Conservation (phyloP, 2,329 filamentous ascomycete genomes). For the Aspergillus neoniger region DNA sequence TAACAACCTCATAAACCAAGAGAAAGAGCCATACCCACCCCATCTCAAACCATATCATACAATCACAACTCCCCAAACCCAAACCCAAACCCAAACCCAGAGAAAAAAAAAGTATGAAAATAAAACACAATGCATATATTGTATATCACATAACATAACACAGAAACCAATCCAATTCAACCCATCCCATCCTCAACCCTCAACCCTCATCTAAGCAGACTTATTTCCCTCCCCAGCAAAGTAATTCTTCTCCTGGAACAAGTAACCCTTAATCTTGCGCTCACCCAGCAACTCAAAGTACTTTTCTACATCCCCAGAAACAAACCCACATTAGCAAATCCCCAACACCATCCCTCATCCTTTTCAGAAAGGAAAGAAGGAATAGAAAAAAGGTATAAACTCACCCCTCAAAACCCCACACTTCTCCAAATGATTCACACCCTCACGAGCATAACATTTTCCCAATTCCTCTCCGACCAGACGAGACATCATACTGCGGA, state of each 20-base stretch:
- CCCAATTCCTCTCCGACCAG: slow-evolving; percentile 67
- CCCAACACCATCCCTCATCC: too few relatives aligned
- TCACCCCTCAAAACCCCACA: slow-evolving; percentile 66
- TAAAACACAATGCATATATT: slow-evolving; percentile 5
- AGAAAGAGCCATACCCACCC: not conserved
- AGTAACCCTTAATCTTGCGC: slow-evolving; percentile 63
- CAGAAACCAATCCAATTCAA: not conserved
- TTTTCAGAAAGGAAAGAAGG: not conserved
- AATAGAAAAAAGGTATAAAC: slow-evolving; percentile 28
- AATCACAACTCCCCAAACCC: not conserved
- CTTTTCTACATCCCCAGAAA: slow-evolving; percentile 51
- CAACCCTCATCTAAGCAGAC: slow-evolving; percentile 24
- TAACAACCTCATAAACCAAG: too few relatives aligned
- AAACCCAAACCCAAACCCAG: not conserved
- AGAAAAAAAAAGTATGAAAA: not conserved
- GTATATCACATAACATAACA: not conserved
- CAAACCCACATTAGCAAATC: not conserved
- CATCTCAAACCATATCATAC: not conserved
- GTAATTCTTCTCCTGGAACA: slow-evolving; percentile 67
- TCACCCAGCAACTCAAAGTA: slow-evolving; percentile 66
- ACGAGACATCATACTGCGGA: slow-evolving; percentile 68
- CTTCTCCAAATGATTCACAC: slow-evolving; percentile 69
- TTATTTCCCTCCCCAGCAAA: slow-evolving; percentile 34
- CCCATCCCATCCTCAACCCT: not conserved
- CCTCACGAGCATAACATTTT: slow-evolving; percentile 66